Evolutionary conservation across 2,329 filamentous ascomycete genomes (phyloP).

Genomic region (Cordyceps cateniannulata): DNA sequence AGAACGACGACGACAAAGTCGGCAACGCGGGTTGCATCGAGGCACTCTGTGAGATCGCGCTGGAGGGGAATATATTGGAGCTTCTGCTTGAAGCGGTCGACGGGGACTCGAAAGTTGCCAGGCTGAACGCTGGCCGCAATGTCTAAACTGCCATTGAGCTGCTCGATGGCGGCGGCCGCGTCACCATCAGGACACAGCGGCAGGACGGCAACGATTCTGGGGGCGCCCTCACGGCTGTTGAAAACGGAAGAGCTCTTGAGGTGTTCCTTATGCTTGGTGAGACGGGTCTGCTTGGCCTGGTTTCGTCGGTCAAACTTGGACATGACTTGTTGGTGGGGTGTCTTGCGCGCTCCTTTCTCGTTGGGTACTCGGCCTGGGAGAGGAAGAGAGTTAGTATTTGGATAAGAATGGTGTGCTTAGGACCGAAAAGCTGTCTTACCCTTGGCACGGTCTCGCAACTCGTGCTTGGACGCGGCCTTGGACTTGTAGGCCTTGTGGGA

Average conservation of each 20-base stretch:
- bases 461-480: constrained; percentile 80
- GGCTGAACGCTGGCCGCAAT: constrained; percentile 59
- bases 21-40: constrained; percentile 81
- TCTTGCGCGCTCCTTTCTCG: constrained; percentile 72
- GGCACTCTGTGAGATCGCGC: constrained; percentile 65
- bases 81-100: constrained; percentile 94
- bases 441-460: constrained; percentile 78
- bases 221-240: constrained; percentile 76
- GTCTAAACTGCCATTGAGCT: constrained; percentile 74
- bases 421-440: constrained; percentile 41
- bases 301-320: constrained; percentile 94
- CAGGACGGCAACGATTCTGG: constrained; percentile 81
- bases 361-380: constrained; percentile 66
- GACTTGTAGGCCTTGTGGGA: constrained; percentile 89
- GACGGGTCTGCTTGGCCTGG: constrained; percentile 84
- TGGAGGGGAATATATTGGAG: constrained; percentile 75
- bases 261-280: constrained; percentile 77
- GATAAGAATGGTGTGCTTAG: constrained; percentile 9
- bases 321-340: constrained; percentile 93
- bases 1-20: constrained; percentile 88
- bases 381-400: constrained; percentile 14
- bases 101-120: constrained; percentile 56
- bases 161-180: constrained; percentile 57
- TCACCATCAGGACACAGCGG: constrained; percentile 73
- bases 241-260: constrained; percentile 76